A percentile compares a stretch with the other conserved stretches of the same genome.
Conservation (phyloP, 805 yeast genomes). For the Ogataea thermomethanolica region DNA sequence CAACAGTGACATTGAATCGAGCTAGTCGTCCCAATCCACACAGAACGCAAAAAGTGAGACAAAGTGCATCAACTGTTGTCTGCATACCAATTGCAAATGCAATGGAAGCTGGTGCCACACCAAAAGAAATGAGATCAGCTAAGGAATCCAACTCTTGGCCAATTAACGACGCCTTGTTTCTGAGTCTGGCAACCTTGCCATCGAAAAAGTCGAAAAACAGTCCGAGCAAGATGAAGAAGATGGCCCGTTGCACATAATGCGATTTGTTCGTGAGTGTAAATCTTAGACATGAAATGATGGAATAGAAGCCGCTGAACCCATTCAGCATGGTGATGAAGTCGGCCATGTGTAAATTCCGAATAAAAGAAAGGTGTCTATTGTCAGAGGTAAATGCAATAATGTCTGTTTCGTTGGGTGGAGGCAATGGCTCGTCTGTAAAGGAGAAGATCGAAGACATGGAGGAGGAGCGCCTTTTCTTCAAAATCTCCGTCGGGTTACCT, state of each 20-base stretch:
- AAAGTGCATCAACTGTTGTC: conserved; percentile 72
- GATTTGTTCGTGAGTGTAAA: conserved; percentile 67
- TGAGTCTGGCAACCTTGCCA: conserved; percentile 93
- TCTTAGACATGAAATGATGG: conserved; percentile 81
- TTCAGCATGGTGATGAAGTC: conserved; percentile 93
- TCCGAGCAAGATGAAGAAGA: conserved; percentile 82
- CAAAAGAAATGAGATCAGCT: conserved; percentile 92
- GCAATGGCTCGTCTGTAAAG: conserved; percentile 56
- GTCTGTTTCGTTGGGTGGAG: conserved; percentile 75
- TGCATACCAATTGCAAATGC: conserved; percentile 91
- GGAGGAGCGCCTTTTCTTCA: conserved; percentile 30
- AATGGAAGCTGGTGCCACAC: conserved; percentile 91
- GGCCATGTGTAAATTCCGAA: conserved; percentile 88
- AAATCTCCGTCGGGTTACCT: conserved; percentile 9
- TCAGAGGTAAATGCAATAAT: conserved; percentile 79
- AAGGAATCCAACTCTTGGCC: conserved; percentile 97
- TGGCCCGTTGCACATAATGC: conserved; percentile 81
- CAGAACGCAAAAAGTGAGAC: conserved; percentile 78
- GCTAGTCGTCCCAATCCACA: conserved; percentile 95
- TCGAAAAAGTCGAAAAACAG: conserved; percentile 94
- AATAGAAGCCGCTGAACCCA: conserved; percentile 91
- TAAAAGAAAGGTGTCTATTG: conserved; percentile 78
- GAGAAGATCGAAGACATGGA: conserved; percentile 43
- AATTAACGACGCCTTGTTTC: conserved; percentile 87
- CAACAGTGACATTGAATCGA: conserved; percentile 90